Conservation (phyloP, 1,284 basidiomycete species). For the Cutaneotrichosporon cavernicola region DNA sequence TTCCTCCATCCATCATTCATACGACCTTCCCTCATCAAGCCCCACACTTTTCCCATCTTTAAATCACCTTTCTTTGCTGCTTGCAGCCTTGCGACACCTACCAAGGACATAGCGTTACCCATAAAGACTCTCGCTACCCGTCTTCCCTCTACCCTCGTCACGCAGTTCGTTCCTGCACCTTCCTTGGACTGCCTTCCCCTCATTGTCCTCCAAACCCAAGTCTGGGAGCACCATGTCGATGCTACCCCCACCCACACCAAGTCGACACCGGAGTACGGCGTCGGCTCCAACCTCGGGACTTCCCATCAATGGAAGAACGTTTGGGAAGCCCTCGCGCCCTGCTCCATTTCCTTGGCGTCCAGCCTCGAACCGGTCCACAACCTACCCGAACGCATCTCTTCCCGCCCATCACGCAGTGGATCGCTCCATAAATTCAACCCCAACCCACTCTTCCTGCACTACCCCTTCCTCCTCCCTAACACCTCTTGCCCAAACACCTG, state of each 20-base stretch:
- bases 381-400: background rate
- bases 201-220: background rate
- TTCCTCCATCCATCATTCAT: background rate
- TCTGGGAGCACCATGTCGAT: slow-evolving; percentile 8
- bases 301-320: background rate
- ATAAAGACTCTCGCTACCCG: background rate
- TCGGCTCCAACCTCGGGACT: background rate
- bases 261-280: background rate
- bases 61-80: background rate
- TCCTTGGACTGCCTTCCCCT: background rate
- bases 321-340: background rate
- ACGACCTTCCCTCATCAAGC: background rate
- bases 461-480: background rate
- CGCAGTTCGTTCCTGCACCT: background rate
- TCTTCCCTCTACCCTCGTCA: background rate
- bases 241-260: slow-evolving; percentile 3
- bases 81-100: background rate
- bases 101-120: background rate
- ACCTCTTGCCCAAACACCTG: background rate
- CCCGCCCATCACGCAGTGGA: background rate
- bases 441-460: background rate
- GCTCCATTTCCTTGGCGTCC: background rate
- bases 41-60: background rate
- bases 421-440: slow-evolving; percentile 1
- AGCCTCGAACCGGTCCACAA: background rate